Percentiles rank a stretch among this genome's conserved stretches.
These are phyloP conservation scores for Vigna reflexopilosa DNA, from an alignment of 306 rosid species.

Conservation along the genomic window DNA sequence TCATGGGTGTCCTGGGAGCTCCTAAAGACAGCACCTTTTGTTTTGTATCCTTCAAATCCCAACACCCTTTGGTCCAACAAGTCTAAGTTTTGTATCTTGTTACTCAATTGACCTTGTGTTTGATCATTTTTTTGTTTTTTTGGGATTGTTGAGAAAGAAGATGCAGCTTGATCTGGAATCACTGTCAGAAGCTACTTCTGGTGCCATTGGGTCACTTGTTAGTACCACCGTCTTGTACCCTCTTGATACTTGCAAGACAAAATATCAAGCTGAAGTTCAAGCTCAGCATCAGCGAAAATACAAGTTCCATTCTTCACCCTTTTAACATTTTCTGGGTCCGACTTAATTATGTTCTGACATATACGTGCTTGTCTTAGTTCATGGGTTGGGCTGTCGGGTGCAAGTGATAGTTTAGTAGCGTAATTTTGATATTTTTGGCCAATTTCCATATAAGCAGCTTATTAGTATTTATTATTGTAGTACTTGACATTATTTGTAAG, in stretches of 20 bases:
- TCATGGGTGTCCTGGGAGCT: conserved; percentile 28
- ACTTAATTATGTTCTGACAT: conserved; percentile 9
- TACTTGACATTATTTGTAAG: background rate
- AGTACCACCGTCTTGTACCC: conserved; percentile 92
- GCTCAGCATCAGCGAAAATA: conserved; percentile 74
- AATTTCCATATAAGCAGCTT: conserved; percentile 10
- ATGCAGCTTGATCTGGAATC: conserved; percentile 87
- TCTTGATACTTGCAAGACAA: conserved; percentile 95
- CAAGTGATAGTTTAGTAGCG: background rate
- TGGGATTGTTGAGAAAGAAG: conserved; percentile 38
- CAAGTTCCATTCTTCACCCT: conserved; percentile 53
- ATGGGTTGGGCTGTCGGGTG: background rate
- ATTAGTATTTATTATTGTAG: background rate
- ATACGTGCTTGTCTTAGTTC: background rate
- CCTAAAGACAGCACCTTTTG: conserved; percentile 17
- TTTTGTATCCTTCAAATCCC: conserved; percentile 41
- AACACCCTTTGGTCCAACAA: conserved; percentile 33
- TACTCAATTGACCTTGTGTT: conserved; percentile 13
- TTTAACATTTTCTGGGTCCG: conserved; percentile 5
- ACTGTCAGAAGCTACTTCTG: conserved; percentile 89
- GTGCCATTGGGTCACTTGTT: conserved; percentile 93
- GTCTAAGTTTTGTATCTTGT: conserved; percentile 9
- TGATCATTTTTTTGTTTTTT: background rate
- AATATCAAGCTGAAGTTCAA: conserved; percentile 95
- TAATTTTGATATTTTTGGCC: conserved; percentile 7